Base-by-base conservation (phyloP, 352 stramenopile genomes). In the Phytophthora vignae region DNA sequence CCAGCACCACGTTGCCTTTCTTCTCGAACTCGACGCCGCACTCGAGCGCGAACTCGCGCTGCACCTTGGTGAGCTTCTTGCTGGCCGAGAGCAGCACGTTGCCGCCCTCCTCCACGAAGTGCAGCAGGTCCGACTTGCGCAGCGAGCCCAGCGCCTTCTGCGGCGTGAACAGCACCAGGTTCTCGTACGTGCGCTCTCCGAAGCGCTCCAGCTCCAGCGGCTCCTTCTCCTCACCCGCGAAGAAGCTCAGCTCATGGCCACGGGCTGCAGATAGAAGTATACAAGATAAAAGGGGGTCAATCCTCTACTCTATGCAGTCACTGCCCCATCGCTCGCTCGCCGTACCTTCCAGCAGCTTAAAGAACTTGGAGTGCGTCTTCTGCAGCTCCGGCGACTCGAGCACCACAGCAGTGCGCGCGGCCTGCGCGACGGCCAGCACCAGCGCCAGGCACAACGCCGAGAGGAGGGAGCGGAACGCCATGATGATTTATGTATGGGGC, bases 21-120 rank as follows among this genome's bases (percentile, higher is more conserved):
- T 94, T 92, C 69, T 97, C 87, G 66, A 93, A 94, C 70, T 96
- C 83, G 56, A 98, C 86, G 53, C 93, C 93, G 70, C 88, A 96
- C 57, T 96, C 88, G 55, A 93, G 77, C 38, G 90, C 88, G 67
- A 98, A 94, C 55, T 97, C 79, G 52, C 92, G 87, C 60, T 96
- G 83, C 62, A 92, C 64, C 69, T 94, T 92, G 25, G 87, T 96
- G 7, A 96, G 65, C 59, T 93, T 91, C 42, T 81, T 74, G 64
- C 83, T 92, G 27, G 87, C 77, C 22, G 82, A 76, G 22, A 94
- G 77, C 57, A 98, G 69, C 55, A 98, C 79, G 65, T 96, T 97
- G 49, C 91, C 91, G 53, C 91, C 91, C 55, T 84, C 67, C 53
- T 97, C 88, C n/a, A 97, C 82, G 76, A 98, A 98, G 50, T 87